A percentile compares a stretch with the other conserved stretches of the same genome.
Conservation (phyloP, 2,329 filamentous ascomycete species). For the Claviceps maximensis region DNA sequence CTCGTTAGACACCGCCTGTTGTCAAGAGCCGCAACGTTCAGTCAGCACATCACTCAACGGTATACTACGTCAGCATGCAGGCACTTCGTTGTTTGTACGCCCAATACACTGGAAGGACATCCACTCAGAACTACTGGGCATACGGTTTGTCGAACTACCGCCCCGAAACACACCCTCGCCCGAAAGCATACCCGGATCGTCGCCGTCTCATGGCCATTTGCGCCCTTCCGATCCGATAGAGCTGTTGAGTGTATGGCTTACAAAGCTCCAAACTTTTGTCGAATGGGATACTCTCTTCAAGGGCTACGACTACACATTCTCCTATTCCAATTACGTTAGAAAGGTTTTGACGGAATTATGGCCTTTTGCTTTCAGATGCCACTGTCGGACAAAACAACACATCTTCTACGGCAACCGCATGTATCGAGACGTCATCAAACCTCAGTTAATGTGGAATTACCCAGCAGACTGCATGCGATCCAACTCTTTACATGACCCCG, state of each 20-base stretch:
- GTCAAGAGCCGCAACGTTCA: slow-evolving; percentile 16
- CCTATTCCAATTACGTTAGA: slow-evolving; percentile 31
- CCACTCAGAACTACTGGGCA: slow-evolving; percentile 34
- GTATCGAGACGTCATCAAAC: slow-evolving; percentile 32
- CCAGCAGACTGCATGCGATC: slow-evolving; percentile 14
- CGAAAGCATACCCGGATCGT: slow-evolving; percentile 16
- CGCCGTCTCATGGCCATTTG: slow-evolving; percentile 23
- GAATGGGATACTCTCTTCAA: slow-evolving; percentile 27
- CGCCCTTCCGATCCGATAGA: slow-evolving; percentile 29
- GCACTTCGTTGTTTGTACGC: slow-evolving; percentile 34
- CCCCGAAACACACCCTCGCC: slow-evolving; percentile 29
- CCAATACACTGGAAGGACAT: slow-evolving; percentile 44
- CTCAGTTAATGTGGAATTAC: slow-evolving; percentile 37
- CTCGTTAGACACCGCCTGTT: neutral
- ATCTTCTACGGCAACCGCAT: slow-evolving; percentile 35
- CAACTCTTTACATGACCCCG: slow-evolving; percentile 18
- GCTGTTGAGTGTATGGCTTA: slow-evolving; percentile 29
- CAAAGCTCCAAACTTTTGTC: too few relatives aligned
- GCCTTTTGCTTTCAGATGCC: slow-evolving; percentile 21
- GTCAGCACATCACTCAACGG: slow-evolving; percentile 38
- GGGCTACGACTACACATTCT: too few relatives aligned
- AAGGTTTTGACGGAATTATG: slow-evolving; percentile 32
- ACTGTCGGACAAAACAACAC: slow-evolving; percentile 27
- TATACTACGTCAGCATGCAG: slow-evolving; percentile 34
- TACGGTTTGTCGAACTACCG: slow-evolving; percentile 30